Evolutionary conservation across 2,329 filamentous ascomycete genomes (phyloP), one percentile per base, ranked within the genome.

Genomic region (Pyrenochaeta sp.): DNA sequence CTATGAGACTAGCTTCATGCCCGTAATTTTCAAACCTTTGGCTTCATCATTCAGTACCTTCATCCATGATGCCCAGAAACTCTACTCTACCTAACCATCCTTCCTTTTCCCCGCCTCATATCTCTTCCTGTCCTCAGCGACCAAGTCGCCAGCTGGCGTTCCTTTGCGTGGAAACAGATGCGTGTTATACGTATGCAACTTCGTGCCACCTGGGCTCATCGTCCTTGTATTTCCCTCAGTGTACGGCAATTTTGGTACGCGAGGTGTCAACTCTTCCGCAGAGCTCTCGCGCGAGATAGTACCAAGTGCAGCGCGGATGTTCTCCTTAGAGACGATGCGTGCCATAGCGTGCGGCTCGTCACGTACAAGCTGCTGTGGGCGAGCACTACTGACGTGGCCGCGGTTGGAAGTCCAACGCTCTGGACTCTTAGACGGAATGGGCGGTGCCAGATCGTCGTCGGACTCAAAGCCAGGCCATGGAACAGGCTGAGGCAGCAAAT

Each of bases 241-340:
- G 19, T 39, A 42, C n/a, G 37, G 25, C 19, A 56, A 3, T 32
- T 30, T 25, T 15, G 52, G 47, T 46, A 60, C 56, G 13, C 57
- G 40, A 15, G 52, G 43, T 5, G 25, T 25, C 10, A 67, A 15
- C 5, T 65, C 58, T n/a, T 73, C 69, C 2, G 44, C 51, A 3
- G 67, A 71, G 28, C 58, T 61, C 2, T 69, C 64, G 3, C 53
- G 56, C 5, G 71, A 70, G 25, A 65, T 19, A 37, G 50, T 44
- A 25, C 54, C 59, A 10, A 76, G 56, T 7, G 63, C 68, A 24
- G 66, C 61, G 13, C 73, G 72, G 27, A 77, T 75, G 37, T 75
- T 76, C 25, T 75, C 72, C 40, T 65, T 72, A 5, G 73, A 75
- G 2, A 77, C 62, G 42, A 74, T 73, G 19, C 70, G 72, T 6